These are phyloP conservation scores for Chondrus crispus DNA, from an alignment of 23 red algal species.

Conservation along the genomic window DNA sequence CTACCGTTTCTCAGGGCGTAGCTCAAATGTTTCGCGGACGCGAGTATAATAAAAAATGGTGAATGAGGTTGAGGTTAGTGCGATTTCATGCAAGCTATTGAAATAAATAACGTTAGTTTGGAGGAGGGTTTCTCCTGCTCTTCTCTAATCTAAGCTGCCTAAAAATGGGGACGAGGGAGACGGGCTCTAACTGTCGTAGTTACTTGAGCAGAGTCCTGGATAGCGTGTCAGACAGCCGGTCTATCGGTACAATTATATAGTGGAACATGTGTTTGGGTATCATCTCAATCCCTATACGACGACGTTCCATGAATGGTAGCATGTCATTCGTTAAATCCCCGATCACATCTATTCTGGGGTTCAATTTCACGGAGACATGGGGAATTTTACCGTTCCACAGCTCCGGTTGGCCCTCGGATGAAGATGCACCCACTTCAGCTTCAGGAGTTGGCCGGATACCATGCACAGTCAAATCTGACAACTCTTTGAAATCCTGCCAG, in stretches of 20 bases:
- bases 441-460: slow-evolving; percentile 13
- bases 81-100: too few relatives aligned
- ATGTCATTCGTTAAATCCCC: slow-evolving; percentile 53
- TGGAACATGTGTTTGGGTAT: slow-evolving; percentile 52
- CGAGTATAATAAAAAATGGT: too few relatives aligned
- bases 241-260: slow-evolving; percentile 35
- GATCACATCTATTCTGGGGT: slow-evolving; percentile 58
- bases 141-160: too few relatives aligned
- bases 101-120: too few relatives aligned
- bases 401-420: not conserved
- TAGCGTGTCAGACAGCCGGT: not conserved
- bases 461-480: slow-evolving; percentile 19
- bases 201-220: not conserved
- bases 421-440: not conserved
- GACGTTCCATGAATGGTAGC: not conserved
- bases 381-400: not conserved
- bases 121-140: too few relatives aligned
- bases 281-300: slow-evolving; percentile 4
- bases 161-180: not conserved
- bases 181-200: too few relatives aligned
- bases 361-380: slow-evolving; percentile 32
- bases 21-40: too few relatives aligned
- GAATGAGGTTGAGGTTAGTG: too few relatives aligned
- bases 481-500: slow-evolving; percentile 43
- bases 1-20: too few relatives aligned